phyloP scores from a whole-genome alignment of 1,284 basidiomycete genomes.

The Pseudozyma thailandica region DNA sequence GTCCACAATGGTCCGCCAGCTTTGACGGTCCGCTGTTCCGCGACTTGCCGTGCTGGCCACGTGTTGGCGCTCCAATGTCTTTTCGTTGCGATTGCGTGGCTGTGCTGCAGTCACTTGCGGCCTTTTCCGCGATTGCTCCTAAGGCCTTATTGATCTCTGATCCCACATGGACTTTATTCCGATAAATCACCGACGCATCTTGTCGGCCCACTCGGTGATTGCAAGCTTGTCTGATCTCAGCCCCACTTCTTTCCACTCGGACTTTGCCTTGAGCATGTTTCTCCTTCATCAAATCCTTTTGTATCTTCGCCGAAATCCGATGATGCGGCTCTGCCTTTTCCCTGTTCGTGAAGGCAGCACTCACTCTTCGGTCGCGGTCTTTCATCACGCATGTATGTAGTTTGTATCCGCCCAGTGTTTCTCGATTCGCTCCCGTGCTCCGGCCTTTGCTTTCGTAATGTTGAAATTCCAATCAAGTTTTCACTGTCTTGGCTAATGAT shows the following conservation, averaged over 20 bases:
- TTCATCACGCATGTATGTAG: conserved; percentile 16
- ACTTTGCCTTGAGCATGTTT: conserved; percentile 1
- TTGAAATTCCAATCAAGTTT: not conserved
- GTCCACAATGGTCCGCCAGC: not conserved
- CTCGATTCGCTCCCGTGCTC: not conserved
- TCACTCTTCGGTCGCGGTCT: not conserved
- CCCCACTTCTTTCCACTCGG: not conserved
- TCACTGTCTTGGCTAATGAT: not conserved
- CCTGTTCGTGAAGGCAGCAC: not conserved
- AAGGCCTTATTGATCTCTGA: not conserved
- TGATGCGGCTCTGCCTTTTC: not conserved
- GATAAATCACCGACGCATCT: not conserved
- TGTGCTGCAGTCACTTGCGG: conserved; percentile 1
- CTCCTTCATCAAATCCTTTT: not conserved
- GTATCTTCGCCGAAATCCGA: not conserved
- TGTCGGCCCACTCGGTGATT: not conserved
- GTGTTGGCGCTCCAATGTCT: conserved; percentile 3
- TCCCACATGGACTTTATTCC: not conserved
- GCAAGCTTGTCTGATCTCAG: not conserved
- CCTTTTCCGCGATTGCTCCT: not conserved
- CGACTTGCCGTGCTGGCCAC: conserved; percentile 1
- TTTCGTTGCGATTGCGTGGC: conserved; percentile 5
- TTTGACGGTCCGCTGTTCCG: conserved; percentile 16
- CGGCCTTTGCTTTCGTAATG: not conserved
- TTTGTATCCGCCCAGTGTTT: not conserved